Conservation (phyloP, 805 yeast genomes). For the Nakazawaea wickerhamii region DNA sequence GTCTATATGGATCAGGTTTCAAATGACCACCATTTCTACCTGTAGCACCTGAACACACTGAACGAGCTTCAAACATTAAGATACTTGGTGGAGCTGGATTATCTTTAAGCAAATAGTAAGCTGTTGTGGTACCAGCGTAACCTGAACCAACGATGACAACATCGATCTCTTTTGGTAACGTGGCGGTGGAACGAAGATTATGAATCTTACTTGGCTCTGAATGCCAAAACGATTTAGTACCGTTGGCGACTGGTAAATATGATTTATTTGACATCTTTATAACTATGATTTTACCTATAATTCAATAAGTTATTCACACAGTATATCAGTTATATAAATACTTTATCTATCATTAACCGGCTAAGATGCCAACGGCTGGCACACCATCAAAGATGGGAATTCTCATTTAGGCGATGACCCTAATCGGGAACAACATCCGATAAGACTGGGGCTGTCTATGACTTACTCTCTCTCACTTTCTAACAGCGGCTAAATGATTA, state of each 20-base stretch:
- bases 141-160: constrained; percentile 41
- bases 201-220: constrained; percentile 18
- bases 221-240: constrained; percentile 21
- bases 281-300: too few relatives aligned
- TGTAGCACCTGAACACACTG: constrained; percentile 35
- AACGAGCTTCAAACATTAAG: constrained; percentile 36
- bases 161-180: constrained; percentile 33
- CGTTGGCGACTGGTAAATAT: constrained; percentile 18
- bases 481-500: too few relatives aligned
- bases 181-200: constrained; percentile 17
- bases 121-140: constrained; percentile 38
- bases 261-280: neutral
- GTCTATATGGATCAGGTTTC: constrained; percentile 28
- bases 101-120: constrained; percentile 27
- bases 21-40: constrained; percentile 43
- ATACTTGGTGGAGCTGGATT: constrained; percentile 15
- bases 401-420: too few relatives aligned
- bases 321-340: too few relatives aligned
- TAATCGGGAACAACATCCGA: too few relatives aligned
- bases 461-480: too few relatives aligned
- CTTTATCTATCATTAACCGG: too few relatives aligned
- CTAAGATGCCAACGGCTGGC: too few relatives aligned
- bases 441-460: too few relatives aligned
- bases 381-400: too few relatives aligned
- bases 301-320: too few relatives aligned